A percentile compares a stretch with the other conserved stretches of the same genome.
Conservation (phyloP, 495 filamentous ascomycete species). For the Bathelium albidoporum region DNA sequence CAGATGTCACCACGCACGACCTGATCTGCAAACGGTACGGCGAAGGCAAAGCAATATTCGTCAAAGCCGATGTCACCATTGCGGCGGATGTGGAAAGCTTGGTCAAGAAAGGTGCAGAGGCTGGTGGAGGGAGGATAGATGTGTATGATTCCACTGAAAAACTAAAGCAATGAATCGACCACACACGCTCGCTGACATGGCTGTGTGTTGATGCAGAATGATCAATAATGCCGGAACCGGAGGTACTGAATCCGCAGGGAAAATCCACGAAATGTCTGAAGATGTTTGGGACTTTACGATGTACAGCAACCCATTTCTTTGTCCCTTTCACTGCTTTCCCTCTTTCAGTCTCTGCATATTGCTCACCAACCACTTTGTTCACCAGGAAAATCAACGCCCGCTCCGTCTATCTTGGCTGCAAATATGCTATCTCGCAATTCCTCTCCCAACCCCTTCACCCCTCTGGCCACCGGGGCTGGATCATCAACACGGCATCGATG, state of each 20-base stretch:
- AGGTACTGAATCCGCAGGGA: not conserved
- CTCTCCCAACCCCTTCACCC: slow-evolving; percentile 32
- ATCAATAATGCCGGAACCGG: slow-evolving; percentile 10
- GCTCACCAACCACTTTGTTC: not conserved
- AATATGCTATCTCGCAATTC: slow-evolving; percentile 6
- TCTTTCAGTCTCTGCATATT: not conserved
- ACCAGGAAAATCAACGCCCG: slow-evolving; percentile 3
- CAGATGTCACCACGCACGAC: slow-evolving; percentile 34
- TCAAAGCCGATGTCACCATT: slow-evolving; percentile 37
- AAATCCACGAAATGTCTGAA: slow-evolving; percentile 2
- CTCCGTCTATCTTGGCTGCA: slow-evolving; percentile 8
- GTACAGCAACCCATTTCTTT: not conserved
- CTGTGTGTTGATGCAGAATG: slow-evolving; percentile 1
- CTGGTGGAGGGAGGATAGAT: slow-evolving; percentile 33
- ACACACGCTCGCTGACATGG: not conserved
- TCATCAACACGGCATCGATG: slow-evolving; percentile 43
- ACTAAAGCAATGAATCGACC: not conserved
- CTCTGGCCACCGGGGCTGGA: slow-evolving; percentile 44
- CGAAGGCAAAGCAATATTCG: slow-evolving; percentile 31
- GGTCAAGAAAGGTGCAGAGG: slow-evolving; percentile 4
- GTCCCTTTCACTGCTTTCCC: not conserved
- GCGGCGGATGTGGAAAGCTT: slow-evolving; percentile 10
- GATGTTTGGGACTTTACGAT: slow-evolving; percentile 8
- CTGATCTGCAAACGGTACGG: slow-evolving; percentile 31
- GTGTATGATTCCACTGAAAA: slow-evolving; percentile 16